These are phyloP conservation scores for Magnusiomyces paraingens DNA, from an alignment of 1,139 yeast genomes.

Conservation along the genomic window DNA sequence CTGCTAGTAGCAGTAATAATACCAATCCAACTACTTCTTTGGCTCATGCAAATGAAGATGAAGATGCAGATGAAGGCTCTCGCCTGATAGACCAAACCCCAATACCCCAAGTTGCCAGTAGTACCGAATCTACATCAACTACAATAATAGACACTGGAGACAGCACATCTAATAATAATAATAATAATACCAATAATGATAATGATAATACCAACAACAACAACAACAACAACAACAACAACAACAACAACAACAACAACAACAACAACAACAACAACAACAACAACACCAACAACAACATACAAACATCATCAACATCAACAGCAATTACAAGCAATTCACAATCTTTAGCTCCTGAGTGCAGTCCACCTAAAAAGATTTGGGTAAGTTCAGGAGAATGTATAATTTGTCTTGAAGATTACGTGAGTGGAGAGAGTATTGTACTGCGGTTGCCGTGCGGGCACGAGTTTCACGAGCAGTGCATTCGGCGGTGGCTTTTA, in stretches of 20 bases:
- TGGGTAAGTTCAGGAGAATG: constrained; percentile 38
- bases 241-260: neutral
- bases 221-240: neutral
- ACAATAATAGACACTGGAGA: neutral
- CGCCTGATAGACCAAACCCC: neutral
- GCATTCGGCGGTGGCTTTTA: constrained; percentile 38
- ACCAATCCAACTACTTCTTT: neutral
- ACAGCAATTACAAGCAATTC: neutral
- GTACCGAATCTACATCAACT: too few relatives aligned
- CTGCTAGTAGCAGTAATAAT: neutral
- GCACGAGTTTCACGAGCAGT: constrained; percentile 39
- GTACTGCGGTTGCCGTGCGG: constrained; percentile 39
- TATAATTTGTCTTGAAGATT: constrained; percentile 39
- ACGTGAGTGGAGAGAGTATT: constrained; percentile 29
- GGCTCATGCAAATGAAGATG: neutral
- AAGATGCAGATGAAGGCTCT: neutral
- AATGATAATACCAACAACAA: neutral
- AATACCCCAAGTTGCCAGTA: too few relatives aligned
- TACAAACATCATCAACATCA: neutral
- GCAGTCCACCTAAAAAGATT: constrained; percentile 17
- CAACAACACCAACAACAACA: neutral
- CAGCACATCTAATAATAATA: neutral
- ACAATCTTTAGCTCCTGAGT: neutral
- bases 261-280: neutral
- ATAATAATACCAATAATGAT: neutral